Evolutionary conservation across 306 rosid species (phyloP), one percentile per base, ranked within the genome.

Genomic region (Vigna hirtella): DNA sequence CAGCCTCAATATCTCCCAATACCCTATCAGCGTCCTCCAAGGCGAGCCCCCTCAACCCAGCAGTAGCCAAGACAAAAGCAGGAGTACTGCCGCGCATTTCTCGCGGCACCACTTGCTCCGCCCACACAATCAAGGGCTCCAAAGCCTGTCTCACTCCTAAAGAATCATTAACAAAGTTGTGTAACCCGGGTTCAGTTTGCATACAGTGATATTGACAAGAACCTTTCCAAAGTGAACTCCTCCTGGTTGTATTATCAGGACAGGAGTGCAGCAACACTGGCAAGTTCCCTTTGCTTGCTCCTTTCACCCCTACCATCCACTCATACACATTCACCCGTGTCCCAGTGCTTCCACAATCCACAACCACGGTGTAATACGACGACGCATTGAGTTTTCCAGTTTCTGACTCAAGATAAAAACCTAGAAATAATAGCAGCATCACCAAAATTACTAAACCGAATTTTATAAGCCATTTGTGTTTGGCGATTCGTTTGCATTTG

Each of bases 271-370:
- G 76, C 86, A 93, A 82, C 77, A 82, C 43, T 26, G 92, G 93
- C 83, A 87, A 85, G 2, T 82, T 79, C 48, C 45, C 67, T n/a
- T 73, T 74, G 51, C 76, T 79, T 16, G 15, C 74, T 53, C 74
- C 79, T 8, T 32, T 53, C 43, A 49, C 78, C 11, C 48, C 65
- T 43, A 53, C 57, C 53, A 71, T 83, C 97, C 93, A 91, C 71
- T 90, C 85, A 32, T 87, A 86, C 57, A 91, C 93, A 68, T 90
- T 88, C 42, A 91, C 90, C 5, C 93, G 75, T 6, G 93, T 91
- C 16, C 98, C 97, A 0, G 97, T 85, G 81, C 97, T 90, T 80
- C 97, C 98, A 83, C 96, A 93, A 73, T 93, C 97, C 34, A 90
- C 82, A 30, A 91, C 96, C 75, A 93, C 97, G 1, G 91, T 86